phyloP scores from a whole-genome alignment of 1,139 yeast genomes.

The Taiozyma onychis region DNA sequence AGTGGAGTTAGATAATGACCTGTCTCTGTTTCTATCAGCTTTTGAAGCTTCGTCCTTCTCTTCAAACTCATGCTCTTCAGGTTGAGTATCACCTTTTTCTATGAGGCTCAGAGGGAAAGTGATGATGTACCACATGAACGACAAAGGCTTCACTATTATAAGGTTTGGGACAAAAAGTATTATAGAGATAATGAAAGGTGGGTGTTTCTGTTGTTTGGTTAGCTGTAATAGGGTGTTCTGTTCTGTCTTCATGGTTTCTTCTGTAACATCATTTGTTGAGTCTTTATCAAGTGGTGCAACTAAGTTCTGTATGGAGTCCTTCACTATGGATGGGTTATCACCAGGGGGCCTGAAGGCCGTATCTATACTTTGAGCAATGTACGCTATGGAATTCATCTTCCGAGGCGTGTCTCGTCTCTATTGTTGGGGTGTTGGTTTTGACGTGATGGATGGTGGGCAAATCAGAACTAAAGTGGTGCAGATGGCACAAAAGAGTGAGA shows the following conservation, averaged over 20 bases:
- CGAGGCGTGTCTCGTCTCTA: neutral
- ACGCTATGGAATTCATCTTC: constrained; percentile 32
- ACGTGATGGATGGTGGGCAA: neutral
- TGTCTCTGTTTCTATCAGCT: neutral
- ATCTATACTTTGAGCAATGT: constrained; percentile 30
- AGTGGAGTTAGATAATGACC: constrained; percentile 5
- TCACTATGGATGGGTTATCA: constrained; percentile 7
- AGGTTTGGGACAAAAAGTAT: constrained; percentile 38
- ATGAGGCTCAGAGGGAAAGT: constrained; percentile 45
- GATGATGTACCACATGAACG: constrained; percentile 37
- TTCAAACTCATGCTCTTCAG: neutral
- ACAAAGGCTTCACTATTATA: constrained; percentile 40
- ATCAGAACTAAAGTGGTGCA: neutral
- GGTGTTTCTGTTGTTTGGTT: neutral
- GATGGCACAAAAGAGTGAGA: neutral
- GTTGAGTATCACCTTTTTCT: constrained; percentile 22
- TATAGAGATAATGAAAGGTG: constrained; percentile 10
- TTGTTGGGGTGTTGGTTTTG: neutral
- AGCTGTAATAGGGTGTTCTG: neutral
- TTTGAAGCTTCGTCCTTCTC: neutral
- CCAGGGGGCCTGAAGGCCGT: constrained; percentile 20
- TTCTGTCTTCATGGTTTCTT: neutral
- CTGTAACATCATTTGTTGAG: neutral
- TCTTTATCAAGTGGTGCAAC: neutral
- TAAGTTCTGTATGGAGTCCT: neutral